Percentiles rank a stretch among this genome's conserved stretches.
phyloP scores from a whole-genome alignment of 1,284 basidiomycete genomes.

The Veloboletus limbatus region DNA sequence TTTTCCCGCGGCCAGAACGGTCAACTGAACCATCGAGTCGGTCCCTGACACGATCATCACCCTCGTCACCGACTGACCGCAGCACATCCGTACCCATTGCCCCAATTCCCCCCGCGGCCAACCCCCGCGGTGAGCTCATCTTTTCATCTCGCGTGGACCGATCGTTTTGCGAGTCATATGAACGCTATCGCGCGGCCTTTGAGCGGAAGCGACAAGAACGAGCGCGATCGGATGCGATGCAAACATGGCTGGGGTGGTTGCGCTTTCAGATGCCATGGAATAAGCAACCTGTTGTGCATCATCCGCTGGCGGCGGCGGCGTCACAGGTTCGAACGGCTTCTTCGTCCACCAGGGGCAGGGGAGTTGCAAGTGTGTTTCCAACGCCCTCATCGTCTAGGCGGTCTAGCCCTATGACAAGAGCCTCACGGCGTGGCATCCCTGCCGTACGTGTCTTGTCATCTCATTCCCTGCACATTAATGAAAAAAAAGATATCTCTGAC shows the following conservation, averaged over 20 bases:
- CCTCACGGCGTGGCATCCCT: constrained; percentile 30
- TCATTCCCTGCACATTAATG: constrained; percentile 29
- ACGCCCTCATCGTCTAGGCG: constrained; percentile 42
- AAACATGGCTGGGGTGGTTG: constrained; percentile 45
- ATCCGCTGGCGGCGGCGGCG: constrained; percentile 3
- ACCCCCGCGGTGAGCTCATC: constrained; percentile 94
- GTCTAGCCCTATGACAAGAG: constrained; percentile 42
- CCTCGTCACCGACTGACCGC: constrained; percentile 31
- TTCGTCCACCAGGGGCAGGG: constrained; percentile 34
- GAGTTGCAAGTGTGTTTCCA: constrained; percentile 32
- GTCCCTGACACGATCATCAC: constrained; percentile 29
- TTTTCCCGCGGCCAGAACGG: constrained; percentile 53
- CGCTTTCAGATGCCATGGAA: constrained; percentile 41
- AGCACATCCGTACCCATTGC: constrained; percentile 52
- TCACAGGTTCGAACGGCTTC: constrained; percentile 30
- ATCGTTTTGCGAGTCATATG: constrained; percentile 87
- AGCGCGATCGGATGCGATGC: constrained; percentile 42
- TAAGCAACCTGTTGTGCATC: constrained; percentile 18
- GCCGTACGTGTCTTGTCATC: constrained; percentile 24
- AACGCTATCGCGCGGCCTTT: constrained; percentile 89
- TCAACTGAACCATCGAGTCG: constrained; percentile 14
- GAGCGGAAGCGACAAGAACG: constrained; percentile 77
- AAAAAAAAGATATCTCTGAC: constrained; percentile 18
- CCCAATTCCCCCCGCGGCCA: constrained; percentile 83
- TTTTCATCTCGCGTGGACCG: constrained; percentile 88